Conservation (phyloP, 2,329 filamentous ascomycete genomes). For the Ascochyta fabae region DNA sequence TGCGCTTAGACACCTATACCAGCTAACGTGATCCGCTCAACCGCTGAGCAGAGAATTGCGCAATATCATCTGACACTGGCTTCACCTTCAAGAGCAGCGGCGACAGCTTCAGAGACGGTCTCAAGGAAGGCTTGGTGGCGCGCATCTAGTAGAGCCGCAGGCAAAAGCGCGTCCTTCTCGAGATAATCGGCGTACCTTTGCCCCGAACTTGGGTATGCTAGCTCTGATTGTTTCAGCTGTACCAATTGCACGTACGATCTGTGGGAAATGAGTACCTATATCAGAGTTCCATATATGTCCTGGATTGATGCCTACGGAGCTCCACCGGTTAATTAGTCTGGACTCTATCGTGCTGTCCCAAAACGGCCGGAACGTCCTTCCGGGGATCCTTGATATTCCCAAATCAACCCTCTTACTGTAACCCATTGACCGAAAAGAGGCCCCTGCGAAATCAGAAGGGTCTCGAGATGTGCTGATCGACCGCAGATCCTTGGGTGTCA, state of each 20-base stretch:
- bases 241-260: not conserved
- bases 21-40: not conserved
- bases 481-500: not conserved
- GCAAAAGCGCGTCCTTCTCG: not conserved
- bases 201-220: not conserved
- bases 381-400: not conserved
- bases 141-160: slow-evolving; percentile 1
- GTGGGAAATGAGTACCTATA: slow-evolving; percentile 3
- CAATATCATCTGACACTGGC: not conserved
- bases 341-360: slow-evolving; percentile 4
- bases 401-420: not conserved
- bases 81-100: not conserved
- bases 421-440: not conserved
- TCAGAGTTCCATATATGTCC: slow-evolving; percentile 1
- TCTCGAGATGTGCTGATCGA: not conserved
- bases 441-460: not conserved
- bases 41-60: not conserved
- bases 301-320: not conserved
- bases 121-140: not conserved
- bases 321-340: slow-evolving; percentile 11
- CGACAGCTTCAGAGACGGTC: not conserved
- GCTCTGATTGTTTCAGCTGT: not conserved
- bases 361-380: slow-evolving; percentile 2
- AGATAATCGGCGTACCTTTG: not conserved
- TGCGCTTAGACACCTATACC: not conserved